Evolutionary conservation across 2,329 filamentous ascomycete species (phyloP), one percentile per base, ranked within the genome.

Genomic region (Colletotrichum liriopes): DNA sequence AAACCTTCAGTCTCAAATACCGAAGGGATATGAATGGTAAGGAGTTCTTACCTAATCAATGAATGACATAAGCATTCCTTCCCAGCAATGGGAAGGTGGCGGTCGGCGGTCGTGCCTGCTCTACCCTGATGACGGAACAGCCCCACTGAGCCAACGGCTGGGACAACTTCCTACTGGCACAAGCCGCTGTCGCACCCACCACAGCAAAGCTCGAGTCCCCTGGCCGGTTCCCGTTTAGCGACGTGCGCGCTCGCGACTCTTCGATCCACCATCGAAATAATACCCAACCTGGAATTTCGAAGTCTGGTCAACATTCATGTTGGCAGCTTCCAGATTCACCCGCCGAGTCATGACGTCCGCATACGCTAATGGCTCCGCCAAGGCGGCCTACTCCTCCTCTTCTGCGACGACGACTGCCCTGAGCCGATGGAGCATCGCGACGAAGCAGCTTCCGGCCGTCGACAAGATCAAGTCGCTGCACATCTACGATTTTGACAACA

Each of bases 401-500:
- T 55, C 73, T 18, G 76, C 81, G 76, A 97, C 94, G 1, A 82
- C 93, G 72, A 97, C 94, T 20, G 90, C 92, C 52, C 84, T 98
- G 74, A 92, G 92, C 81, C 88, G 95, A 76, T 98, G 95, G 95
- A 97, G 94, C 51, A 91, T 95, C 76, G 85, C 92, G 73, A 91
- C 91, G 78, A 92, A 90, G 79, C 88, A 92, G 73, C 86, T 96
- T 75, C 59, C 75, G 89, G 89, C 90, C 41, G 87, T 91, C 14
- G 86, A 93, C 52, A 86, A 90, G 67, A 92, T 98, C 82, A 94
- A 90, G 80, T 85, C 91, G 11, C 91, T 99, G 64, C 96, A 98
- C 80, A 89, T 99, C 76, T 98, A 98, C 84, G 96, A 99, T 82
- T 99, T 98, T 82, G 96, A 99, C 83, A 98, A 99, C 79, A 98